phyloP scores from a whole-genome alignment of 495 filamentous ascomycete genomes.

The Mytilinidion resinicola region DNA sequence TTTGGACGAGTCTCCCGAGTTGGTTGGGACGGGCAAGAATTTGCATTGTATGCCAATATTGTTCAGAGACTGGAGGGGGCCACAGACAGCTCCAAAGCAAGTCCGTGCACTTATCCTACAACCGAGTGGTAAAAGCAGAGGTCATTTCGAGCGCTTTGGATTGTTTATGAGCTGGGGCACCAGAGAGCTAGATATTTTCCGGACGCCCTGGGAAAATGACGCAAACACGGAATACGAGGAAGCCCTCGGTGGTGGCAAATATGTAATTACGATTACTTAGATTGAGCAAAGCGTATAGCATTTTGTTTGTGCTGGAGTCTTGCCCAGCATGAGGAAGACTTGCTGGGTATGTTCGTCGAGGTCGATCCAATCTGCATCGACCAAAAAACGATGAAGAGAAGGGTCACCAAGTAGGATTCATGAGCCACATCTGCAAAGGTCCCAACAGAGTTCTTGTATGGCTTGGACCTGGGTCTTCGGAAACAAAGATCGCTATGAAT shows the following conservation, averaged over 20 bases:
- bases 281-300: too few relatives aligned
- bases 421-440: too few relatives aligned
- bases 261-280: not conserved
- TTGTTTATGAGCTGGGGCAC: not conserved
- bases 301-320: too few relatives aligned
- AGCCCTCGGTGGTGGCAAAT: not conserved
- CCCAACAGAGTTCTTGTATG: too few relatives aligned
- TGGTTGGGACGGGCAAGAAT: not conserved
- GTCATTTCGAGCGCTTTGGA: not conserved
- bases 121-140: not conserved
- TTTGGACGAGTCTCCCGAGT: not conserved
- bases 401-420: too few relatives aligned
- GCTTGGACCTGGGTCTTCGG: too few relatives aligned
- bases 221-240: not conserved
- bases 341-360: too few relatives aligned
- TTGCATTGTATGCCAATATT: not conserved
- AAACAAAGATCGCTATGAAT: too few relatives aligned
- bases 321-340: too few relatives aligned
- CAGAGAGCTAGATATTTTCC: not conserved
- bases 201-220: not conserved
- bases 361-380: too few relatives aligned
- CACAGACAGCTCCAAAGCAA: not conserved
- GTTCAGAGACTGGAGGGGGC: not conserved
- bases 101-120: not conserved
- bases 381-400: too few relatives aligned